Base-by-base conservation (phyloP, 176 grass and related monocot genomes). In the Elaeis guineensis region DNA sequence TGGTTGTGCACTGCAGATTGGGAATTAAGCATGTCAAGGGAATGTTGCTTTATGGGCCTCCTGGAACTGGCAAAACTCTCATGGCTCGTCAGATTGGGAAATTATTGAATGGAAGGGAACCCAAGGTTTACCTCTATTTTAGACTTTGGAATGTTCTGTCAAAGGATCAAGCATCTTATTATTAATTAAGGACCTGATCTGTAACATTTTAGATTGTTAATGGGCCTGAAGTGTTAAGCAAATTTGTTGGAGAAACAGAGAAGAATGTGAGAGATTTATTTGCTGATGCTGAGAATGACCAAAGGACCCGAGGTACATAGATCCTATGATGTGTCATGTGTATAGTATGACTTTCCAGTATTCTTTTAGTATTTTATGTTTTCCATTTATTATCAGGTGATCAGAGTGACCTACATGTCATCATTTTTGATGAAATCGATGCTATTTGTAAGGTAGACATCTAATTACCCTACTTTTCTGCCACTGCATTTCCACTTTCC, bases 401-500 rank as follows among this genome's bases (percentile, higher is more conserved):
- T 76, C 82, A 95, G 9, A 95, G 90, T 79, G 90, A 95, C 32
- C 86, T 95, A 21, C 90, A 95, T 26, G 90, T 95, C 66, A 90
- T 95, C 58, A 95, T 95, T 67, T 95, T 95, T 73, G 90, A 95
- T 84, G 90, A 95, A 89, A 95, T 89, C 74, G 90, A 95, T 84
- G 90, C 90, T 69, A 95, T 95, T 57, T 83, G 80, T 58, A 83
- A 83, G 80, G 80, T 83, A 44, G 17, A 44, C 28, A 30, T 30
- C 9, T 44, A 12, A 44, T 44, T 44, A 14, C 28, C 5, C 23
- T 16, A 6, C 17, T 17, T 35, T 51, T 9, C 51, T 29, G 5
- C 49, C 66, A 28, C 55, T 68, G 48, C 6, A 16, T 17, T 55
- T 63, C 30, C 35, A 11, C 9, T 44, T 44, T 44, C 35, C 35